Conservation (phyloP, 148 eudicot species). For the Rhododendron ovatum region DNA sequence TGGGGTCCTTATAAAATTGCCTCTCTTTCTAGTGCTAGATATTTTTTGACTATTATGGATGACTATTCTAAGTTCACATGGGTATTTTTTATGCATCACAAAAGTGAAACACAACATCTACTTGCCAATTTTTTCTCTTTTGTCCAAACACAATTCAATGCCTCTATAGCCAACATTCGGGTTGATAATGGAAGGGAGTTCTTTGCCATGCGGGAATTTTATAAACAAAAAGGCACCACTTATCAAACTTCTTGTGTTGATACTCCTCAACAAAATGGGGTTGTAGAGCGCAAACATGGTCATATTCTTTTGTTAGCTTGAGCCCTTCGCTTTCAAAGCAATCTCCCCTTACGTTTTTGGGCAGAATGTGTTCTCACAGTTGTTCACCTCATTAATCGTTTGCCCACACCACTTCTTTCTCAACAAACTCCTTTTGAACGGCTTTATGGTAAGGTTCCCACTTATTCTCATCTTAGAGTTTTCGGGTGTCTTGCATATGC, state of each 20-base stretch:
- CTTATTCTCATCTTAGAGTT: no score
- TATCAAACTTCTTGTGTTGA: background rate
- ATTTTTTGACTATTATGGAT: background rate
- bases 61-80: background rate
- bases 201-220: background rate
- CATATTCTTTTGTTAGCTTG: background rate
- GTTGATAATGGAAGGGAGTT: no score
- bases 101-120: background rate
- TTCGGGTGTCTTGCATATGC: no score
- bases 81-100: background rate
- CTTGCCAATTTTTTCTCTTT: background rate
- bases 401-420: no score
- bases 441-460: no score
- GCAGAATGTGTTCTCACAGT: no score
- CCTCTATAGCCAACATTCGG: no score
- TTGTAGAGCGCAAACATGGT: background rate
- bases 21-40: background rate
- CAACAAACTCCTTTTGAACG: no score
- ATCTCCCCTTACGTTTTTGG: background rate
- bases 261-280: background rate
- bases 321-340: background rate
- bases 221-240: background rate
- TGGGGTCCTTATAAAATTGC: background rate
- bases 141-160: no score
- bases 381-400: no score